Evolutionary conservation across 257 asterid species (phyloP), one percentile per base, ranked within the genome.

Genomic region (Salvia hispanica): DNA sequence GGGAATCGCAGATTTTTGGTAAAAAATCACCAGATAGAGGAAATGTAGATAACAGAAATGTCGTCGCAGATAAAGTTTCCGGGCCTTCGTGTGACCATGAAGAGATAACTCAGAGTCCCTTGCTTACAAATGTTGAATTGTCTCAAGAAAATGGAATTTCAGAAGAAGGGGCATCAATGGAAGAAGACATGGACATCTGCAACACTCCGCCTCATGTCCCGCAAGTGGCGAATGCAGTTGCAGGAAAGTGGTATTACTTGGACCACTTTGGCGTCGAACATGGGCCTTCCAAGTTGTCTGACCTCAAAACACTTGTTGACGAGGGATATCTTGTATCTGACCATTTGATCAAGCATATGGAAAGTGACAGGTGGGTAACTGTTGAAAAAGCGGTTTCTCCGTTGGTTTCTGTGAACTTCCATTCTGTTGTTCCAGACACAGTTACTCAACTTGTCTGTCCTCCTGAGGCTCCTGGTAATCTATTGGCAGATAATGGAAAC

Each of bases 171-270:
- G 88, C 83, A 37, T 91, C 97, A 53, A 94, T 94, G 99, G 99
- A 94, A 78, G 99, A 91, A 76, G 99, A 94, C 77, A 94, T 94
- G 99, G 99, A 94, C 77, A 94, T 94, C 47, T 91, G 99, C 77
- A 78, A 91, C 73, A 94, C 99, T 34, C 99, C 99, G 0, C 99
- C 99, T n/a, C 99, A 91, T 73, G 85, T 67, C 64, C 84, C 96
- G 36, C 75, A 71, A 55, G 81, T 77, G 73, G 75, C 81, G 37
- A 85, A 84, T 84, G 82, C 87, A 59, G 74, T 70, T 72, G 18
- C 83, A 8, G 99, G 96, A 12, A 94, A 94, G 76, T 94, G 99
- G 97, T 83, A 76, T 75, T 91, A 91, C 80, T 81, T 91, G 62
- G 97, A 94, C 80, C 85, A 83, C 60, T 77, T 70, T 64, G 99